phyloP scores from a whole-genome alignment of 176 grass and related monocot genomes.

The Bonia amplexicaulis region DNA sequence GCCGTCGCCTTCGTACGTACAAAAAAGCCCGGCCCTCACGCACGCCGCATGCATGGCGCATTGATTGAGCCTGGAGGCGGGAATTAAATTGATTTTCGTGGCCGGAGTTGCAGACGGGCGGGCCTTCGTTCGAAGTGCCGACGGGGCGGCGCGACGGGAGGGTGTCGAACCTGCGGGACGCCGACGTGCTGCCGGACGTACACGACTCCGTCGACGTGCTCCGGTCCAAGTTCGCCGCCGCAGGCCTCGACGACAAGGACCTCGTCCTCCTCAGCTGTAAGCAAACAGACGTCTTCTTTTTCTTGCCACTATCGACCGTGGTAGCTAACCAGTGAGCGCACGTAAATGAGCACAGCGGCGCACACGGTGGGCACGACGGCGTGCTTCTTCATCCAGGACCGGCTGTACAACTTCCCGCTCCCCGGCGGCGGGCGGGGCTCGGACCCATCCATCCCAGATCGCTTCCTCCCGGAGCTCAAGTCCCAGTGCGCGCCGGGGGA shows the following conservation, averaged over 20 bases:
- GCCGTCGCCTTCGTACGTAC: slow-evolving; percentile 45
- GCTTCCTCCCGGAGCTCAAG: slow-evolving; percentile 57
- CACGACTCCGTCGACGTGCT: slow-evolving; percentile 40
- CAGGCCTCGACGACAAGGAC: slow-evolving; percentile 65
- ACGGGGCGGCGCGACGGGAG: slow-evolving; percentile 63
- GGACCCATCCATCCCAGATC: slow-evolving; percentile 53
- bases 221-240: slow-evolving; percentile 61
- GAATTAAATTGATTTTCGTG: neutral
- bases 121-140: slow-evolving; percentile 65
- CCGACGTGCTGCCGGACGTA: slow-evolving; percentile 59
- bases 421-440: slow-evolving; percentile 24
- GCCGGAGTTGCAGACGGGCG: slow-evolving; percentile 40
- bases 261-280: slow-evolving; percentile 78
- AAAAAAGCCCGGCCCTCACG: neutral
- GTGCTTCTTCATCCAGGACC: slow-evolving; percentile 77
- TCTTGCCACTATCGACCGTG: neutral
- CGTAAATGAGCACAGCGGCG: slow-evolving; percentile 36
- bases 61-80: neutral
- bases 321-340: neutral
- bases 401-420: slow-evolving; percentile 70
- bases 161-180: slow-evolving; percentile 49
- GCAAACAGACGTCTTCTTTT: neutral
- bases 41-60: neutral
- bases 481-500: slow-evolving; percentile 64
- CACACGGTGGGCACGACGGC: slow-evolving; percentile 91